phyloP scores from a whole-genome alignment of 805 yeast species.

The Cyberlindnera xylosilytica region DNA sequence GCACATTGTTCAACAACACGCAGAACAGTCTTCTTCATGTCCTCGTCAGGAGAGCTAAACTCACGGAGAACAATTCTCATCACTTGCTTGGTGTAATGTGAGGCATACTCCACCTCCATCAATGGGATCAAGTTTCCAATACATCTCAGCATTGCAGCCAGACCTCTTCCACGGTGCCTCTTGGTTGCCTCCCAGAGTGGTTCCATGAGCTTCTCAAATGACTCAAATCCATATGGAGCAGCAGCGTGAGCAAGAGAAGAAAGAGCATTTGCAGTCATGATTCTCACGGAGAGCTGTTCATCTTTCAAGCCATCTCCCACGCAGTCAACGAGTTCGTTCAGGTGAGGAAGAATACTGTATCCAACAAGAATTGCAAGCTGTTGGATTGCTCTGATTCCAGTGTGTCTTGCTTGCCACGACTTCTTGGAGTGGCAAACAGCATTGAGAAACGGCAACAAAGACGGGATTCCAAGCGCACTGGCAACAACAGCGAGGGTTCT shows the following conservation, averaged over 20 bases:
- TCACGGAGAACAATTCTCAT: slow-evolving; percentile 67
- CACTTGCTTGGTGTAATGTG: slow-evolving; percentile 73
- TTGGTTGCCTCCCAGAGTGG: slow-evolving; percentile 80
- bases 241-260: slow-evolving; percentile 77
- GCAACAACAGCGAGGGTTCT: slow-evolving; percentile 83
- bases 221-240: slow-evolving; percentile 85
- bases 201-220: slow-evolving; percentile 67
- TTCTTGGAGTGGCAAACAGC: slow-evolving; percentile 78
- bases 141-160: slow-evolving; percentile 75
- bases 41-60: slow-evolving; percentile 80
- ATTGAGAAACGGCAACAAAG: slow-evolving; percentile 71
- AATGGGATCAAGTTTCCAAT: slow-evolving; percentile 79
- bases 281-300: slow-evolving; percentile 64
- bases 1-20: slow-evolving; percentile 67
- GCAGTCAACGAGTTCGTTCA: slow-evolving; percentile 62
- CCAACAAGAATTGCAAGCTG: slow-evolving; percentile 71
- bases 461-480: slow-evolving; percentile 68
- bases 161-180: slow-evolving; percentile 70
- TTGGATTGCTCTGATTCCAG: slow-evolving; percentile 75
- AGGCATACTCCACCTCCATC: slow-evolving; percentile 81
- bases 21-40: slow-evolving; percentile 74
- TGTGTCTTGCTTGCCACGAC: slow-evolving; percentile 79
- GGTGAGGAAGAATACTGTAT: slow-evolving; percentile 69
- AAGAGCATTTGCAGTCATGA: slow-evolving; percentile 67
- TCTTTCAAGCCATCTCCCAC: slow-evolving; percentile 58